Percentiles rank a stretch among this genome's conserved stretches.
phyloP scores from a whole-genome alignment of 352 stramenopile genomes.

The Pythium chondricola region DNA sequence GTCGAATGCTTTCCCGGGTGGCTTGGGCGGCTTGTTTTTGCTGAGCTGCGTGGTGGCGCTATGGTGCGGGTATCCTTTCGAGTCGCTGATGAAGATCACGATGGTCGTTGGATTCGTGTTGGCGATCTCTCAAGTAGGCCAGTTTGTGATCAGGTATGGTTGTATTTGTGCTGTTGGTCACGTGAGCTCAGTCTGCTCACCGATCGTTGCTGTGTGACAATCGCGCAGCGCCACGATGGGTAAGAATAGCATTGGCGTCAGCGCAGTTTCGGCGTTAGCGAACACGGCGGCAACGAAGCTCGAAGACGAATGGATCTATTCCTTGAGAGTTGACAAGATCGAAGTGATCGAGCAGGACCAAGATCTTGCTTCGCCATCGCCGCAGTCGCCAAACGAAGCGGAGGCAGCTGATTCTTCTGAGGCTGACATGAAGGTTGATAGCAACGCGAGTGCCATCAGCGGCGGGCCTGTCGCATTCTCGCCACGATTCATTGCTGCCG shows the following conservation, averaged over 20 bases:
- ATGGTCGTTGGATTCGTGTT: constrained; percentile 75
- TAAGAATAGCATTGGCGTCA: not conserved
- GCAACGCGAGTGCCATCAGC: constrained; percentile 29
- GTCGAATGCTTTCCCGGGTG: constrained; percentile 58
- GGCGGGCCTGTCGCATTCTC: constrained; percentile 70
- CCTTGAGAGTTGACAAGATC: constrained; percentile 51
- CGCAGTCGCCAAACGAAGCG: constrained; percentile 9
- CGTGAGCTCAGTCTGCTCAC: not conserved
- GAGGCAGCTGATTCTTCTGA: constrained; percentile 16
- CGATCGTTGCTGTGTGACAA: too few relatives aligned
- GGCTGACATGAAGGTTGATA: not conserved
- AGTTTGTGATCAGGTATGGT: constrained; percentile 51
- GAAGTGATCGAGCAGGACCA: constrained; percentile 48
- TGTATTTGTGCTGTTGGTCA: not conserved
- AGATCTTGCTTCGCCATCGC: constrained; percentile 3
- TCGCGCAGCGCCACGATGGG: constrained; percentile 9
- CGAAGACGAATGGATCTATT: constrained; percentile 32
- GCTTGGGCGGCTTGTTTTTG: constrained; percentile 63
- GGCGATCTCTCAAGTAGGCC: constrained; percentile 68
- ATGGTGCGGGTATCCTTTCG: constrained; percentile 63
- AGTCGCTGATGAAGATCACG: constrained; percentile 83
- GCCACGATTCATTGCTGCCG: constrained; percentile 68
- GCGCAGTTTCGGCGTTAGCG: not conserved
- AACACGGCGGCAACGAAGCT: not conserved
- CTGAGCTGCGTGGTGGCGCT: constrained; percentile 72